Conservation (phyloP, 768 basidiomycete genomes). For the Phylloporus sp. region DNA sequence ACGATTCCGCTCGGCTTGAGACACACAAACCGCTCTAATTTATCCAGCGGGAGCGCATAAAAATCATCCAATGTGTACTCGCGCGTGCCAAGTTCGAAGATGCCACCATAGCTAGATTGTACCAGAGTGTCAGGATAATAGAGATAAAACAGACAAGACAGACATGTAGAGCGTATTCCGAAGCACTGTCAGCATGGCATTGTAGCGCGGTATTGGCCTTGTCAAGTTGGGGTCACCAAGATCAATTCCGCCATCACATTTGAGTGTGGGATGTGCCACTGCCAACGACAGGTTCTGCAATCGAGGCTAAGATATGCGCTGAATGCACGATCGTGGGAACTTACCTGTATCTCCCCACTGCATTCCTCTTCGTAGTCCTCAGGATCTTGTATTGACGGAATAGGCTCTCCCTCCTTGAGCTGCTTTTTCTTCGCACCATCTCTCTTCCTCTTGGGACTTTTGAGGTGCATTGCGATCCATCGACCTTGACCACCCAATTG, state of each 20-base stretch:
- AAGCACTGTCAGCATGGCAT: constrained; percentile 83
- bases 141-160: constrained; percentile 21
- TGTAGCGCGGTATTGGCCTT: constrained; percentile 71
- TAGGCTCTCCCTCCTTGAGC: neutral
- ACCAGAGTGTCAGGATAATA: neutral
- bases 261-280: neutral
- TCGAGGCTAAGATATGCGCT: neutral
- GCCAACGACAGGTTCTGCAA: constrained; percentile 1
- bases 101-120: constrained; percentile 72
- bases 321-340: neutral
- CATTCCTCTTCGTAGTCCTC: constrained; percentile 11
- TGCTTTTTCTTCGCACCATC: constrained; percentile 42
- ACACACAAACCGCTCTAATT: constrained; percentile 74
- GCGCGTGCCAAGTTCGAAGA: constrained; percentile 74
- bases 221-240: constrained; percentile 64
- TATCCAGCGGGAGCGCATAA: constrained; percentile 74
- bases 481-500: constrained; percentile 68
- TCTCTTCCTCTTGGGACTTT: constrained; percentile 53
- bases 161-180: constrained; percentile 85
- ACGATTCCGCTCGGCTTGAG: constrained; percentile 62
- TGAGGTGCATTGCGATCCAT: constrained; percentile 76
- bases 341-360: constrained; percentile 8
- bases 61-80: constrained; percentile 94
- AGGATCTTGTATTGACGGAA: neutral
- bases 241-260: constrained; percentile 39